Evolutionary conservation across 2,329 filamentous ascomycete genomes (phyloP).

Genomic region (Trichophyton mentagrophytes): DNA sequence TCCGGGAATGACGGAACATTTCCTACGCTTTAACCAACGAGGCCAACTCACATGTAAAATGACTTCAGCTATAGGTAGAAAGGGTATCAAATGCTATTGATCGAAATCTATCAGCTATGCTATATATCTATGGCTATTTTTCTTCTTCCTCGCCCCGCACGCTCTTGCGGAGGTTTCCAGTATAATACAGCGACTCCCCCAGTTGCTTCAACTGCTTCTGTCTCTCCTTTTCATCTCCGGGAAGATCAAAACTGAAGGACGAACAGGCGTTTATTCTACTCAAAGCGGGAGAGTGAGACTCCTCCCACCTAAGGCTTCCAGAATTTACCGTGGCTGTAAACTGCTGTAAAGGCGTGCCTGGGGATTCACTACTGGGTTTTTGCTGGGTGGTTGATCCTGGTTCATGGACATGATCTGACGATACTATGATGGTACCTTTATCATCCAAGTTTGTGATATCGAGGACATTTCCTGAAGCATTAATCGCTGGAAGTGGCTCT

Average conservation of each 20-base stretch:
- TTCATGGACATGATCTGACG: slow-evolving; percentile 43
- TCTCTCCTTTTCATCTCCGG: slow-evolving; percentile 18
- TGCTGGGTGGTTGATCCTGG: slow-evolving; percentile 37
- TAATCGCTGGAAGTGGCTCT: slow-evolving; percentile 38
- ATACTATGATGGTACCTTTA: slow-evolving; percentile 32
- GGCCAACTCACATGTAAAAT: too few relatives aligned
- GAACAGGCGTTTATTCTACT: slow-evolving; percentile 22
- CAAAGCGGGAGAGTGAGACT: slow-evolving; percentile 14
- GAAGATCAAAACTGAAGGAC: slow-evolving; percentile 18
- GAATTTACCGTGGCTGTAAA: slow-evolving; percentile 18
- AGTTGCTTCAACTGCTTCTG: slow-evolving; percentile 24
- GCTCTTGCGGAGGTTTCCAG: slow-evolving; percentile 31
- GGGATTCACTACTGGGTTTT: slow-evolving; percentile 16
- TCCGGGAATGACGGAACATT: too few relatives aligned
- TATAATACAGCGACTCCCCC: slow-evolving; percentile 23
- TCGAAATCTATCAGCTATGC: neutral
- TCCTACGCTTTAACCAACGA: too few relatives aligned
- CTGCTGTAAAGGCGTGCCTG: slow-evolving; percentile 20
- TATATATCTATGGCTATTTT: neutral
- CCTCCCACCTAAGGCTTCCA: slow-evolving; percentile 19
- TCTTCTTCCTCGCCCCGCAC: slow-evolving; percentile 16
- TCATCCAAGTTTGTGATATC: slow-evolving; percentile 34
- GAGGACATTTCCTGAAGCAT: slow-evolving; percentile 53
- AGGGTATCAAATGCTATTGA: neutral
- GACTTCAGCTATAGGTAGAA: too few relatives aligned